Percentiles rank a stretch among this genome's conserved stretches.
Conservation (phyloP, 495 filamentous ascomycete genomes). For the Talaromyces adpressus region DNA sequence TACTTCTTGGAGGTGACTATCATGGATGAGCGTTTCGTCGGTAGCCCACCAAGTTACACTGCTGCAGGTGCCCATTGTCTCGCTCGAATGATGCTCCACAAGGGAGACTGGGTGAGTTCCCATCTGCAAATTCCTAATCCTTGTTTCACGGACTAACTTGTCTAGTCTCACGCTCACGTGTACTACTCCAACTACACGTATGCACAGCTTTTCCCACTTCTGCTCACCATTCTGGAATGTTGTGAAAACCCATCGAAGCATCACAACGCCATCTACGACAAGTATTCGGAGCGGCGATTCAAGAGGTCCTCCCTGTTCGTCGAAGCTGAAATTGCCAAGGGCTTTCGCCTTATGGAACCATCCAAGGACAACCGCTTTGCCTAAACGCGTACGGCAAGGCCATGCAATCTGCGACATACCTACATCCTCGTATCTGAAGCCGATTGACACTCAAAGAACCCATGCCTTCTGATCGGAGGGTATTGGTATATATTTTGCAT, state of each 20-base stretch:
- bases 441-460: not conserved
- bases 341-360: slow-evolving; percentile 31
- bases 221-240: slow-evolving; percentile 75
- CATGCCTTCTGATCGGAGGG: not conserved
- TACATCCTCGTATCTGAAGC: not conserved
- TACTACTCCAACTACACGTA: slow-evolving; percentile 92
- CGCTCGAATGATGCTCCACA: slow-evolving; percentile 78
- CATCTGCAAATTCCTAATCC: not conserved
- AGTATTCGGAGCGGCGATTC: slow-evolving; percentile 78
- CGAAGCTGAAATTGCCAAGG: slow-evolving; percentile 59
- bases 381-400: not conserved
- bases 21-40: slow-evolving; percentile 97
- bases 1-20: slow-evolving; percentile 96
- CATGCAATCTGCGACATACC: not conserved
- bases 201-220: slow-evolving; percentile 68
- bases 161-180: slow-evolving; percentile 51
- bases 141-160: not conserved
- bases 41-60: slow-evolving; percentile 78
- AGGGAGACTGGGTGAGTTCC: slow-evolving; percentile 82
- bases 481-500: slow-evolving; percentile 8
- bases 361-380: slow-evolving; percentile 12
- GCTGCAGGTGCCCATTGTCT: slow-evolving; percentile 92
- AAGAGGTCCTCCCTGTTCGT: slow-evolving; percentile 77
- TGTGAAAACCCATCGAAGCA: slow-evolving; percentile 75
- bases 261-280: slow-evolving; percentile 81